Base-by-base conservation (phyloP, 257 asterid species). In the Ilex asprella region DNA sequence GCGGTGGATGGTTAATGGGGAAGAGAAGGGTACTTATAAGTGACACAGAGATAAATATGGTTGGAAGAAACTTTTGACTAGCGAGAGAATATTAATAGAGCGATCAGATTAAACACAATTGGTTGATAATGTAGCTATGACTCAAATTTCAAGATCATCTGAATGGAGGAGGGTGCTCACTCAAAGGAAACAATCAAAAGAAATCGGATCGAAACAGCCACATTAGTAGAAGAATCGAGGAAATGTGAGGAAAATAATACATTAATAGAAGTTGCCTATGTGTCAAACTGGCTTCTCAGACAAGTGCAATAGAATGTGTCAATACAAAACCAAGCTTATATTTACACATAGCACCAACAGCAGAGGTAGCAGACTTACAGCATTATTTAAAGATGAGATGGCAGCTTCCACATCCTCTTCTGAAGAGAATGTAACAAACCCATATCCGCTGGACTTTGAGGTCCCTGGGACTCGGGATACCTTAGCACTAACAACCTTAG, bases 331-430 rank as follows among this genome's bases (percentile, higher is more conserved):
- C 16, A 11, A 12, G 54, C 54, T 11, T 11, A n/a, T 49, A 49
- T 49, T 49, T 49, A 32, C 35, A 16, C 50, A 59, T 15, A 15
- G 21, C n/a, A 58, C 13, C 27, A 21, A 21, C 27, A 21, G 27
- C 15, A 16, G n/a, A 59, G 51, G 14, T 30, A 39, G 15, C n/a
- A 31, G 55, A 61, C 64, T 49, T 70, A 91, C 97, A 79, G 66
- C 76, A 50, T 91, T 82, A 66, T 88, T 85, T 55, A 79, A 82
- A 64, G 88, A 79, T 8, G 91, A 79, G 71, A 91, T 86, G 71
- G 89, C 96, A 70, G 94, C 85, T 71, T 91, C 96, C 49, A 91
- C 96, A 21, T 84, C 96, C 65, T 86, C 96, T 70, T 88, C 95
- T 1, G 95, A 81, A 69, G 91, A 81, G 70, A 91, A 88, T 7